Conservation (phyloP, 2,329 filamentous ascomycete species). For the Colletotrichum siamense region DNA sequence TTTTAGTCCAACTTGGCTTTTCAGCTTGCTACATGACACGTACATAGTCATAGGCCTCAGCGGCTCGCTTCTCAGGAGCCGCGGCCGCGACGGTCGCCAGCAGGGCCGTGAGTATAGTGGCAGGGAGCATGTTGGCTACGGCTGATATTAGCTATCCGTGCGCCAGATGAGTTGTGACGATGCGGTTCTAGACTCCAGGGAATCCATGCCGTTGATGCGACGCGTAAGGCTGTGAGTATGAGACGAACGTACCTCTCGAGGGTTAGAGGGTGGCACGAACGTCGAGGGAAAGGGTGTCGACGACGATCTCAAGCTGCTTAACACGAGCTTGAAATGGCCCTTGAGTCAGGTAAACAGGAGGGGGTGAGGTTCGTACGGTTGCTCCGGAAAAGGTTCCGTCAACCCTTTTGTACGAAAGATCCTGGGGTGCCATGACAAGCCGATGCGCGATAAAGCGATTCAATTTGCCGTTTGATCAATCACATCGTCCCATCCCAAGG, state of each 20-base stretch:
- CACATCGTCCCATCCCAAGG: neutral
- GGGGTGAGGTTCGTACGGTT: neutral
- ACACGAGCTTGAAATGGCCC: neutral
- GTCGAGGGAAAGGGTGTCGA: neutral
- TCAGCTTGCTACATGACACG: neutral
- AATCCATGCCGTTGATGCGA: neutral
- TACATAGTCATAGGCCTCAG: neutral
- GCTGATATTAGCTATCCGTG: neutral
- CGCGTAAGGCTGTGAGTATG: neutral
- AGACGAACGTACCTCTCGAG: neutral
- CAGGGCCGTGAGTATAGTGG: neutral
- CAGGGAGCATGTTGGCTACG: neutral
- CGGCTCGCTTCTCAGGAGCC: neutral
- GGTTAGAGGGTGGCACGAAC: neutral
- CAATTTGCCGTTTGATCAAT: neutral
- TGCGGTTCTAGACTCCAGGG: neutral
- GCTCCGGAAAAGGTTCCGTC: conserved; percentile 1
- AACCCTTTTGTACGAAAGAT: neutral
- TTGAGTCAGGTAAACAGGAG: neutral
- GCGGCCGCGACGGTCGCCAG: neutral
- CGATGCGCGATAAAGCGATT: neutral
- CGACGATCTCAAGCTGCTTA: neutral
- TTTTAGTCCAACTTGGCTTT: neutral
- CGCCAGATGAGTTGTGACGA: neutral
- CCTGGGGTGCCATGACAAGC: neutral